Conservation (phyloP, 352 stramenopile genomes). For the Globisporangium sylvaticum region DNA sequence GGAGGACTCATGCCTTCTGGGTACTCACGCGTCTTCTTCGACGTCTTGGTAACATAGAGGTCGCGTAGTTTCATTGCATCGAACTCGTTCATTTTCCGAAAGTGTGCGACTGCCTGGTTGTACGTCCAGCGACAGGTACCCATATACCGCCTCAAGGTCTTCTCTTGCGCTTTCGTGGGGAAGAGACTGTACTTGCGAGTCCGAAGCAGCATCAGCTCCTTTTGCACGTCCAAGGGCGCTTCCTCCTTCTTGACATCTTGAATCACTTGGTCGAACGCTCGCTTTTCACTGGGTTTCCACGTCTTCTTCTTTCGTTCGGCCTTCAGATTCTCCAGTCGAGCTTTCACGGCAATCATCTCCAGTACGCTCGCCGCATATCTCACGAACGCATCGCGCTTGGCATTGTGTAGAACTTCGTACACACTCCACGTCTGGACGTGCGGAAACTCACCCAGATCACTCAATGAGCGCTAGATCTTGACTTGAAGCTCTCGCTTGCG, state of each 20-base stretch:
- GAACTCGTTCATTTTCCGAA: too few species aligned
- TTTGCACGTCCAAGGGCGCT: too few species aligned
- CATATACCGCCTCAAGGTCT: too few species aligned
- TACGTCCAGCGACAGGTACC: too few species aligned
- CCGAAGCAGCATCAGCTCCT: background rate
- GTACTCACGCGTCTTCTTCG: too few species aligned
- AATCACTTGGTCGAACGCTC: background rate
- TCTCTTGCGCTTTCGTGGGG: too few species aligned
- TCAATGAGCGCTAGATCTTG: background rate
- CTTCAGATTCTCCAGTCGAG: background rate
- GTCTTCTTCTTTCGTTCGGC: background rate
- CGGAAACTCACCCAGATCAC: too few species aligned
- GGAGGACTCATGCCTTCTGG: too few species aligned
- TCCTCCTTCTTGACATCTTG: background rate
- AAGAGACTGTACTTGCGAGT: too few species aligned
- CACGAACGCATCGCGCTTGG: background rate
- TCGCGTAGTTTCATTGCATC: too few species aligned
- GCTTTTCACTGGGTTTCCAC: background rate
- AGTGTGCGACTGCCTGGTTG: too few species aligned
- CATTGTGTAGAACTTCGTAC: background rate
- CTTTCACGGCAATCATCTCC: background rate
- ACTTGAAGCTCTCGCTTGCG: background rate
- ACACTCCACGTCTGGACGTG: background rate
- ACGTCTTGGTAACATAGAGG: too few species aligned
- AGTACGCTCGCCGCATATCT: background rate